Conservation (phyloP, 129 eudicot genomes). For the Pittosporum tobira region DNA sequence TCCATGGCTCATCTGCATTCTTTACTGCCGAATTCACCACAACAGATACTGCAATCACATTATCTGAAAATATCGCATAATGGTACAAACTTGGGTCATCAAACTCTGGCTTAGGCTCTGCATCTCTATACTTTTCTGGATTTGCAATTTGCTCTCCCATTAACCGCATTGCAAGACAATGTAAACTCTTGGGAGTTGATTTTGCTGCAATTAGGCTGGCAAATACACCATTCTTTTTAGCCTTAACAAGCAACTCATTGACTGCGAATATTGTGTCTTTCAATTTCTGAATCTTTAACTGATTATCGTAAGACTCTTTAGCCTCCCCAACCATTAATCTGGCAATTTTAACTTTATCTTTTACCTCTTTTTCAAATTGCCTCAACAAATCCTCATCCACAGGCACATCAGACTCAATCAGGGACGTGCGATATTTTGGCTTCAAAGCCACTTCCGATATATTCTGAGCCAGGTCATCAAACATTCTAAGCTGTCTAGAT, state of each 20-base stretch:
- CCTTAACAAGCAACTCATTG: slow-evolving; percentile 58
- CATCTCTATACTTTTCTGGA: slow-evolving; percentile 63
- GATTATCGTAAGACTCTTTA: slow-evolving; percentile 84
- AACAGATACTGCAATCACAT: slow-evolving; percentile 80
- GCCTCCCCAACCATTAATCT: slow-evolving; percentile 63
- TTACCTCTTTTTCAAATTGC: slow-evolving; percentile 85
- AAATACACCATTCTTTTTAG: slow-evolving; percentile 75
- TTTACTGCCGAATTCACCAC: slow-evolving; percentile 68
- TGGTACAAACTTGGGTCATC: slow-evolving; percentile 69
- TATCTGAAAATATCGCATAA: slow-evolving; percentile 79
- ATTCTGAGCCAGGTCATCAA: slow-evolving; percentile 44
- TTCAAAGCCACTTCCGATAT: slow-evolving; percentile 30
- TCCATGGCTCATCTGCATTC: slow-evolving; percentile 77
- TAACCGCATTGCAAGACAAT: slow-evolving; percentile 86
- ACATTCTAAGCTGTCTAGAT: slow-evolving; percentile 45
- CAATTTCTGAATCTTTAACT: slow-evolving; percentile 75
- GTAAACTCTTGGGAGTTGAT: slow-evolving; percentile 89
- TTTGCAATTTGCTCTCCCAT: slow-evolving; percentile 67
- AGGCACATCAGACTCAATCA: slow-evolving; percentile 56
- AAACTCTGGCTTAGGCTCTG: slow-evolving; percentile 63
- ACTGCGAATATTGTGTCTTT: slow-evolving; percentile 85
- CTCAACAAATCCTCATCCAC: slow-evolving; percentile 73
- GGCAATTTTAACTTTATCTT: slow-evolving; percentile 68
- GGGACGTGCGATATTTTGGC: slow-evolving; percentile 30
- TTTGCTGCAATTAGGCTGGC: slow-evolving; percentile 75